Evolutionary conservation across 495 filamentous ascomycete species (phyloP).

Genomic region (Coniosporium apollinis): DNA sequence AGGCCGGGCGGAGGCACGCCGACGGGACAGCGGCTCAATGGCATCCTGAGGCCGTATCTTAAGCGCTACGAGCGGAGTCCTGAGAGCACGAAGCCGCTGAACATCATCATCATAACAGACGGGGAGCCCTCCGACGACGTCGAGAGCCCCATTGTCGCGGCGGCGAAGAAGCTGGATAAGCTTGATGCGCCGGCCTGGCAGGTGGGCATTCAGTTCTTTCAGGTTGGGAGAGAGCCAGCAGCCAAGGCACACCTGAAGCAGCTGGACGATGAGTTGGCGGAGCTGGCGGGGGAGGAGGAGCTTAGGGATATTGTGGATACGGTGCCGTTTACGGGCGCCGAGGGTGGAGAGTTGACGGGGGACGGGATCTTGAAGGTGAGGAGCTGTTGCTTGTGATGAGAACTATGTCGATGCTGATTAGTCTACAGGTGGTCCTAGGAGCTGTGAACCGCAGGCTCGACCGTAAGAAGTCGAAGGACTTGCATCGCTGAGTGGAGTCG

Average conservation of each 20-base stretch:
- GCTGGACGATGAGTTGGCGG: conserved; percentile 61
- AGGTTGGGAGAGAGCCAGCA: conserved; percentile 59
- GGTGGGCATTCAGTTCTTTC: conserved; percentile 92
- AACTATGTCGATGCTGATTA: too few species aligned
- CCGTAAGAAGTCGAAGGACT: conserved; percentile 21
- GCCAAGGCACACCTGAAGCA: conserved; percentile 50
- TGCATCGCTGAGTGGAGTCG: too few species aligned
- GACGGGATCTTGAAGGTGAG: conserved; percentile 72
- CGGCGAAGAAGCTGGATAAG: conserved; percentile 54
- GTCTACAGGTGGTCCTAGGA: conserved; percentile 54
- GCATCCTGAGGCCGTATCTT: conserved; percentile 62
- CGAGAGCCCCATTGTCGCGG: conserved; percentile 48
- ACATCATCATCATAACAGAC: conserved; percentile 90
- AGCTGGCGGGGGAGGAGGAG: conserved; percentile 28
- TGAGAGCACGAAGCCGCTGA: conserved; percentile 57
- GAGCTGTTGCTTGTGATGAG: too few species aligned
- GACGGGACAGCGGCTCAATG: conserved; percentile 53
- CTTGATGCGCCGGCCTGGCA: conserved; percentile 65
- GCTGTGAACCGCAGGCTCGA: conserved; percentile 50
- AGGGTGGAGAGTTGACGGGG: conserved; percentile 31
- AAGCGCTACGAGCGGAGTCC: conserved; percentile 22
- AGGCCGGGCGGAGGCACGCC: conserved; percentile 51
- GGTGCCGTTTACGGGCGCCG: conserved; percentile 46
- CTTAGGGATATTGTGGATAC: conserved; percentile 92
- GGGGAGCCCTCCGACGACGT: conserved; percentile 72